Percentiles rank a stretch among this genome's conserved stretches.
phyloP scores from a whole-genome alignment of 2,329 filamentous ascomycete species.

The Colletotrichum destructivum region DNA sequence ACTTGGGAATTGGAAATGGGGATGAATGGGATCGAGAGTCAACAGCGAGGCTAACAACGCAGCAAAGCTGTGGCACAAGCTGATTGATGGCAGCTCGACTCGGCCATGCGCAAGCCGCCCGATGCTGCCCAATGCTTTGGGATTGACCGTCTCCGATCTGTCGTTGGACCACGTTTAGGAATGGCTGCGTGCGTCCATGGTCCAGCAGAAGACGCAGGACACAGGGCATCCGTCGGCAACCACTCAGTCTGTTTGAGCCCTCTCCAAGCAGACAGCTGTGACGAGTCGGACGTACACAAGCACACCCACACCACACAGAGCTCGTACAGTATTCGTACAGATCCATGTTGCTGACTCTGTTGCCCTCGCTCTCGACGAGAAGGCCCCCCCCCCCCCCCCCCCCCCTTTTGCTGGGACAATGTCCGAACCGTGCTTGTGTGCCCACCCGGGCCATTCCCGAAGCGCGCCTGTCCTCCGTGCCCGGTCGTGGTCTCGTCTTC shows the following conservation, averaged over 20 bases:
- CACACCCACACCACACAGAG: constrained; percentile 40
- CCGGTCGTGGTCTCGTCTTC: constrained; percentile 37
- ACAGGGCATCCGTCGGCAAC: constrained; percentile 13
- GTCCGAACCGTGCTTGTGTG: constrained; percentile 31
- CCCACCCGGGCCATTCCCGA: constrained; percentile 33
- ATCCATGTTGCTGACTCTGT: constrained; percentile 36
- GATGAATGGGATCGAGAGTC: not conserved
- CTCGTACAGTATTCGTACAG: constrained; percentile 19
- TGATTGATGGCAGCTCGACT: constrained; percentile 34
- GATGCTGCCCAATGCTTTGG: not conserved
- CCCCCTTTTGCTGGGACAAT: constrained; percentile 30
- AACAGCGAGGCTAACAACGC: constrained; percentile 23
- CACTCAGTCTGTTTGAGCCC: constrained; percentile 34
- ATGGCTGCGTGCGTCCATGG: constrained; percentile 19
- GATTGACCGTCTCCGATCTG: constrained; percentile 35
- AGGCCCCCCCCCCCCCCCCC: not conserved
- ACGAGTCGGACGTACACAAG: constrained; percentile 40
- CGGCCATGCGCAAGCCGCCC: not conserved
- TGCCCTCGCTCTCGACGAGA: constrained; percentile 28
- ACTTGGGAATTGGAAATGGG: not conserved
- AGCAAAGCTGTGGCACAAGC: constrained; percentile 37
- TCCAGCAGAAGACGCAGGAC: constrained; percentile 1
- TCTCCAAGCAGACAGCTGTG: constrained; percentile 29
- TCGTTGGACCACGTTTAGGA: constrained; percentile 36
- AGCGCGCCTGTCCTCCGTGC: constrained; percentile 38